phyloP scores from a whole-genome alignment of 495 filamentous ascomycete species.

The Penicillium manginii region DNA sequence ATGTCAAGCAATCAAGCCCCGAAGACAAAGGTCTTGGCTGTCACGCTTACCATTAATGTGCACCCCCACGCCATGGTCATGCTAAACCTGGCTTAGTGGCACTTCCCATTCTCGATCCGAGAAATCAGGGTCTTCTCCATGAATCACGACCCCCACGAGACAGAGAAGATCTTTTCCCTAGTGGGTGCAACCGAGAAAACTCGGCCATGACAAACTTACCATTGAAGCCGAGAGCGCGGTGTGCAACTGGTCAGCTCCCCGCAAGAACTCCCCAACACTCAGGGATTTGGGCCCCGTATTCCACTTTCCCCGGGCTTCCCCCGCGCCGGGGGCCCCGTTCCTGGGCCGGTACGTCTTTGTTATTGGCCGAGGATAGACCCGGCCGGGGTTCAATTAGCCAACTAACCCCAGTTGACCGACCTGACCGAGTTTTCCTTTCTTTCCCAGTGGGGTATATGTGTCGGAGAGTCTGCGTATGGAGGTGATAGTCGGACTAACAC shows the following conservation, averaged over 20 bases:
- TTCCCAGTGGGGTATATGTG: slow-evolving; percentile 12
- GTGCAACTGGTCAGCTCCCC: slow-evolving; percentile 6
- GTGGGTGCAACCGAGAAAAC: not conserved
- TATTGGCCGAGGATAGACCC: not conserved
- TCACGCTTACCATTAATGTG: not conserved
- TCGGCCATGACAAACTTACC: not conserved
- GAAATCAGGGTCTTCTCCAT: not conserved
- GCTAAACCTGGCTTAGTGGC: not conserved
- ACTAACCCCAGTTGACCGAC: slow-evolving; percentile 4
- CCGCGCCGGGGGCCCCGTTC: slow-evolving; percentile 12
- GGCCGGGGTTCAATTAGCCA: not conserved
- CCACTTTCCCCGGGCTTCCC: slow-evolving; percentile 16
- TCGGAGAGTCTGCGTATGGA: slow-evolving; percentile 2
- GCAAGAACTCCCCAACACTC: slow-evolving; percentile 10
- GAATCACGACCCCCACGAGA: slow-evolving; percentile 3
- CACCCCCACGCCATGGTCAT: not conserved
- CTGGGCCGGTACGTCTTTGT: slow-evolving; percentile 3
- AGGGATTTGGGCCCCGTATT: slow-evolving; percentile 10
- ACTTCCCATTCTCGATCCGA: not conserved
- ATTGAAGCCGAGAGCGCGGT: not conserved
- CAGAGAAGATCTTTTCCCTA: not conserved
- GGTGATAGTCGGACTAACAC: slow-evolving; percentile 12
- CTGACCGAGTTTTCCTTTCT: slow-evolving; percentile 3
- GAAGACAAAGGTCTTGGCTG: not conserved
- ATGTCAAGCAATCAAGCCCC: not conserved